Evolutionary conservation across 768 basidiomycete genomes (phyloP).

Genomic region (Tubosaeta sp.): DNA sequence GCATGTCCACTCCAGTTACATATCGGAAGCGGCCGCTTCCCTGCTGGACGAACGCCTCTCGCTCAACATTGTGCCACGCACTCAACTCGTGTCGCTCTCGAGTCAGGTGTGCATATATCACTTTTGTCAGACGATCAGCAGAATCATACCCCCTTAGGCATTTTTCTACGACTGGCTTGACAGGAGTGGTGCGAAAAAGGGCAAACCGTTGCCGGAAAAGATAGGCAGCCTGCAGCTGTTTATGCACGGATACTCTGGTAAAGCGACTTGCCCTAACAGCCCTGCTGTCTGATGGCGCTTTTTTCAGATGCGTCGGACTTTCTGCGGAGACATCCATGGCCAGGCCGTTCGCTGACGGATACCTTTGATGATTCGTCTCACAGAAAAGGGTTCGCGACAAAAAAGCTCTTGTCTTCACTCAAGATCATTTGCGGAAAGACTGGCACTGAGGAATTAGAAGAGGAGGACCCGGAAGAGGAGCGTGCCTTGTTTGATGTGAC

Average conservation of each 20-base stretch:
- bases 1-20: slow-evolving; percentile 50
- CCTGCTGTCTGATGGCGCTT: not conserved
- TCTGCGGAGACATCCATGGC: slow-evolving; percentile 82
- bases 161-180: slow-evolving; percentile 96
- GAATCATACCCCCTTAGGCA: slow-evolving; percentile 41
- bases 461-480: slow-evolving; percentile 71
- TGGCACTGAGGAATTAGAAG: slow-evolving; percentile 72
- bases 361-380: slow-evolving; percentile 85
- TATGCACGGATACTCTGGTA: slow-evolving; percentile 77
- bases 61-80: slow-evolving; percentile 80
- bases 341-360: slow-evolving; percentile 77
- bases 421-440: slow-evolving; percentile 85
- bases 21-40: slow-evolving; percentile 87
- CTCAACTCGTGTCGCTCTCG: slow-evolving; percentile 77
- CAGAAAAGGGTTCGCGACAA: slow-evolving; percentile 62
- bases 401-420: slow-evolving; percentile 62
- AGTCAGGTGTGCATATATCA: slow-evolving; percentile 45
- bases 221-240: slow-evolving; percentile 91
- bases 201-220: slow-evolving; percentile 80
- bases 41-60: slow-evolving; percentile 71
- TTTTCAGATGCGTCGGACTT: slow-evolving; percentile 81
- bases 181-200: slow-evolving; percentile 75
- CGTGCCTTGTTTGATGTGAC: slow-evolving; percentile 62
- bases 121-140: not conserved
- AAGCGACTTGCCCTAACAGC: not conserved